Percentiles rank a stretch among this genome's conserved stretches.
These are phyloP conservation scores for Alnus rubra DNA, from an alignment of 306 rosid genomes.

Conservation along the genomic window DNA sequence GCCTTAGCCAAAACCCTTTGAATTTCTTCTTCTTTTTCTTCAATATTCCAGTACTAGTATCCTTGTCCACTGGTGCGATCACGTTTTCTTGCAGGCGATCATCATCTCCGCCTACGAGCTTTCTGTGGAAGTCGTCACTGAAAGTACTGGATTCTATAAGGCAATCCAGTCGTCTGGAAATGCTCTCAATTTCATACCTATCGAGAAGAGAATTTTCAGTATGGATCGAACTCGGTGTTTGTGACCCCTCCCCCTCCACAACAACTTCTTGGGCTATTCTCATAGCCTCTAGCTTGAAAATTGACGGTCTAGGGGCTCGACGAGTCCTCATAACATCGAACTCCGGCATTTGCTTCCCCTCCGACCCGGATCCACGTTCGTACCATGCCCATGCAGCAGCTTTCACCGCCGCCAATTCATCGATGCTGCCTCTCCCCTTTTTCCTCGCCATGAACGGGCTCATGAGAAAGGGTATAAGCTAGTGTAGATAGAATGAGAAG, in stretches of 20 bases:
- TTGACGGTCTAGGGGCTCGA: conserved; percentile 50
- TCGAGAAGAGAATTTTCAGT: conserved; percentile 53
- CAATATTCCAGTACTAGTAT: background rate
- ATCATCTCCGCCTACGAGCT: background rate
- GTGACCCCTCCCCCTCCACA: background rate
- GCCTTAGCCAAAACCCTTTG: conserved; percentile 45
- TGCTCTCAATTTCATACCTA: conserved; percentile 55
- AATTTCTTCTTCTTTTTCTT: conserved; percentile 28
- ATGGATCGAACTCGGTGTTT: conserved; percentile 2
- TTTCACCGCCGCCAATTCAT: conserved; percentile 41
- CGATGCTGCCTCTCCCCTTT: conserved; percentile 15
- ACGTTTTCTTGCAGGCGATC: background rate
- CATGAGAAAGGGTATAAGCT: background rate
- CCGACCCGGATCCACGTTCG: conserved; percentile 57
- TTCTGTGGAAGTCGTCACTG: conserved; percentile 6
- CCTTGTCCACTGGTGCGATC: background rate
- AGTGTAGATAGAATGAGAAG: background rate
- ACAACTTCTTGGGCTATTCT: conserved; percentile 14
- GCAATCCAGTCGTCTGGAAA: conserved; percentile 45
- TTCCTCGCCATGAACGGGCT: conserved; percentile 34
- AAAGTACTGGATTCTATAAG: conserved; percentile 37
- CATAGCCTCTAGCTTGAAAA: conserved; percentile 68
- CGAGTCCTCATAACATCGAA: conserved; percentile 27
- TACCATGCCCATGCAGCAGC: conserved; percentile 98
- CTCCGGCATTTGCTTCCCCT: conserved; percentile 42